Conservation (phyloP, 306 rosid genomes). For the Fragaria iinumae region DNA sequence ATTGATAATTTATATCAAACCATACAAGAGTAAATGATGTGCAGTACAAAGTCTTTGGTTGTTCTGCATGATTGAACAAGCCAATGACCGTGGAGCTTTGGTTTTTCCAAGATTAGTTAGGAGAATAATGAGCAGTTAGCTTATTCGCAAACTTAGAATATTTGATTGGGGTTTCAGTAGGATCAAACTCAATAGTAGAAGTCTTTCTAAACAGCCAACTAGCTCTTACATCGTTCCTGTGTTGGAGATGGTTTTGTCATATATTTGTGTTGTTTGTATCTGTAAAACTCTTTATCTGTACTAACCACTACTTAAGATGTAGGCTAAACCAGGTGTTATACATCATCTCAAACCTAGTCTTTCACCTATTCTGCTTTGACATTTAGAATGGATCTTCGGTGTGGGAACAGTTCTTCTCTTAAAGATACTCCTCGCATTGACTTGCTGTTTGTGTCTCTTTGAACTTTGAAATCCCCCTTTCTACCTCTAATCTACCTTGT, state of each 20-base stretch:
- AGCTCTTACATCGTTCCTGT: background rate
- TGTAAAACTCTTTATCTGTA: background rate
- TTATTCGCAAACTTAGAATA: background rate
- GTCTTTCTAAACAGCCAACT: background rate
- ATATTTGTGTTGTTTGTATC: slow-evolving; percentile 1
- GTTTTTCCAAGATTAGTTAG: background rate
- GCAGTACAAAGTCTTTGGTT: slow-evolving; percentile 13
- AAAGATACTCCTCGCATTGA: background rate
- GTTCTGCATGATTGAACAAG: slow-evolving; percentile 8
- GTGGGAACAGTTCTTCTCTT: background rate
- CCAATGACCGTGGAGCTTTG: background rate
- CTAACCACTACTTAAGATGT: background rate
- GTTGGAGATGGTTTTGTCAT: background rate
- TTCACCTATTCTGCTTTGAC: slow-evolving; percentile 13
- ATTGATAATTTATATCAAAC: background rate
- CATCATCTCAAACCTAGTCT: background rate
- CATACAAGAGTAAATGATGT: slow-evolving; percentile 1
- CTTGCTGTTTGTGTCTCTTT: slow-evolving; percentile 5
- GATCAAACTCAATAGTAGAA: slow-evolving; percentile 7
- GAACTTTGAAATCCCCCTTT: background rate
- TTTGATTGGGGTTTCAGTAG: slow-evolving; percentile 3
- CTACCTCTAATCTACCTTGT: background rate
- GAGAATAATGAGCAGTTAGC: slow-evolving; percentile 3
- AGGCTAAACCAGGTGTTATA: background rate
- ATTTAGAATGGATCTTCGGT: background rate